These are phyloP conservation scores for Cercospora berteroae DNA, from an alignment of 2,329 filamentous ascomycete genomes.

Conservation along the genomic window DNA sequence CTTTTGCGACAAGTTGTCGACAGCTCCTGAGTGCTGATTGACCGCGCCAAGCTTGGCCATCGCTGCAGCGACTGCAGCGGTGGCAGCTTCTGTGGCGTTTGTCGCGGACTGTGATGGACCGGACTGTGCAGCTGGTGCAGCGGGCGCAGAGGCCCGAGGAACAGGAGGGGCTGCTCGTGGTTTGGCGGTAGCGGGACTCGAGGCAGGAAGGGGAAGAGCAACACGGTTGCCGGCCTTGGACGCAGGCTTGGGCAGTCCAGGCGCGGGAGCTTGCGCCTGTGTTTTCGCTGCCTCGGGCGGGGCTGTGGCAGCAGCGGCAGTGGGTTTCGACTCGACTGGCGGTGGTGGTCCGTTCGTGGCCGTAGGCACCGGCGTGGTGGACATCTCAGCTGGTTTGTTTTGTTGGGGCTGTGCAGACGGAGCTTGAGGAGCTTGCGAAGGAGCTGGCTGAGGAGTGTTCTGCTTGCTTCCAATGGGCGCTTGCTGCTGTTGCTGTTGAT, in stretches of 20 bases:
- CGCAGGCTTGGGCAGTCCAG: conserved; percentile 34
- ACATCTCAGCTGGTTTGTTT: conserved; percentile 38
- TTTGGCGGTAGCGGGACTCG: conserved; percentile 35
- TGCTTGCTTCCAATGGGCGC: conserved; percentile 39
- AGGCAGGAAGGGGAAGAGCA: conserved; percentile 60
- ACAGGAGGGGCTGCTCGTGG: conserved; percentile 14
- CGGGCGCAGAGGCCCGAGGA: conserved; percentile 14
- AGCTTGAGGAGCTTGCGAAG: conserved; percentile 21
- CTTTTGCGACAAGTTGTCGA: conserved; percentile 72
- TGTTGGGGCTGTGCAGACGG: conserved; percentile 23
- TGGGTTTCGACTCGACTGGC: conserved; percentile 67
- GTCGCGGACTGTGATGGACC: conserved; percentile 21
- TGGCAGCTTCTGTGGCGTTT: conserved; percentile 70
- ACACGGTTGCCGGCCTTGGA: conserved; percentile 49
- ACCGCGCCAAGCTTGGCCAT: conserved; percentile 67
- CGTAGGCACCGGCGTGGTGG: conserved; percentile 46
- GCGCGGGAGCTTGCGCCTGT: conserved; percentile 36
- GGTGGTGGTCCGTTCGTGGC: conserved; percentile 51
- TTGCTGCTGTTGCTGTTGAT: conserved; percentile 39
- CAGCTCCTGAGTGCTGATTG: conserved; percentile 26
- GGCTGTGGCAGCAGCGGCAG: conserved; percentile 56
- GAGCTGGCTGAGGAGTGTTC: conserved; percentile 36
- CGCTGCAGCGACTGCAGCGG: conserved; percentile 73
- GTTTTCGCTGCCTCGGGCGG: conserved; percentile 45
- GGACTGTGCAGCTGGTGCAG: conserved; percentile 15